Evolutionary conservation across 345 rosid species (phyloP).

Genomic region (Dovyalis caffra): DNA sequence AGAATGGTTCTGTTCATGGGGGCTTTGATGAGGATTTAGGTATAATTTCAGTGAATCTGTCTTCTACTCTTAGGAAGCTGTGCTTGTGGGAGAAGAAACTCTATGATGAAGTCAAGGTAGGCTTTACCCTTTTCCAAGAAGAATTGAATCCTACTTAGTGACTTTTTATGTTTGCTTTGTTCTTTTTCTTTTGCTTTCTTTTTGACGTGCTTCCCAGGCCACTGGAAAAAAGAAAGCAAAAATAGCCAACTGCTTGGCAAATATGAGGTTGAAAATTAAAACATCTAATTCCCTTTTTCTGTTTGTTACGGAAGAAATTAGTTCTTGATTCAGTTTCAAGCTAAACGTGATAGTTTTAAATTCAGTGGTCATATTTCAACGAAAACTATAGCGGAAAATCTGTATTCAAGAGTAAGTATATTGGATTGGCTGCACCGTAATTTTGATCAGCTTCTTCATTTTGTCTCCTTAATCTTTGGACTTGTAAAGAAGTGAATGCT

Average conservation of each 20-base stretch:
- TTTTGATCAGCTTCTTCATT: background rate
- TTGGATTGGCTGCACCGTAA: background rate
- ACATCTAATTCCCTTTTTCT: too few relatives aligned
- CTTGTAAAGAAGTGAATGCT: background rate
- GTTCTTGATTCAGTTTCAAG: too few relatives aligned
- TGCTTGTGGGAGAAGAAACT: conserved; percentile 75
- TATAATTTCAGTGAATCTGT: conserved; percentile 40
- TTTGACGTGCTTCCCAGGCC: conserved; percentile 6
- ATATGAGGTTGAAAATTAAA: background rate
- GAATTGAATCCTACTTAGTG: background rate
- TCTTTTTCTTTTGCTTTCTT: background rate
- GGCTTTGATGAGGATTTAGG: conserved; percentile 32
- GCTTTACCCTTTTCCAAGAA: conserved; percentile 19
- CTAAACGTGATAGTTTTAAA: background rate
- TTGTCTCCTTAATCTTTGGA: background rate
- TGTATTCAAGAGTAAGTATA: background rate
- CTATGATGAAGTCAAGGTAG: conserved; percentile 69
- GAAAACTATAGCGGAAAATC: too few relatives aligned
- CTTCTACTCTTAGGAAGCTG: conserved; percentile 52
- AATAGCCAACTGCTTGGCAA: background rate
- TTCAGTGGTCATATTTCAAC: background rate
- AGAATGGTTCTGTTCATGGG: conserved; percentile 10
- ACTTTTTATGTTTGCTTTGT: background rate
- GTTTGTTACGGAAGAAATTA: background rate
- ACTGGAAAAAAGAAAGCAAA: background rate